Evolutionary conservation across 495 filamentous ascomycete species (phyloP).

Genomic region (Cudoniella acicularis): DNA sequence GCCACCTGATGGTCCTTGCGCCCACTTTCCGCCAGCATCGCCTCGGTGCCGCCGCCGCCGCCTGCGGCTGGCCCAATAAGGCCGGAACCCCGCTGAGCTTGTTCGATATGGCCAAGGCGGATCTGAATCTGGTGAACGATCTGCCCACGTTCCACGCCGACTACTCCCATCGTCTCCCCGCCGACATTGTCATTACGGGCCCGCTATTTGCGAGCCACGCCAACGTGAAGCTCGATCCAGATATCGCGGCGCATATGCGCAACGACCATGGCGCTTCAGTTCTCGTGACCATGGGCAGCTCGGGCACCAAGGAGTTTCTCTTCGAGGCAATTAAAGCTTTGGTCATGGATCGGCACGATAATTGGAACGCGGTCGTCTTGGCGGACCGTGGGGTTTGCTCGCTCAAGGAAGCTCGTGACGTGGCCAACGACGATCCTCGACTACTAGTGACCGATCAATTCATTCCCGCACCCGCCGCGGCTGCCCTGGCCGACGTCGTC

Average conservation of each 20-base stretch:
- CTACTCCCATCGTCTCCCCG: conserved; percentile 7
- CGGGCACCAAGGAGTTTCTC: conserved; percentile 22
- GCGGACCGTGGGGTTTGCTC: conserved; percentile 22
- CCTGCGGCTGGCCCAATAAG: neutral
- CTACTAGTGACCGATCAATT: conserved; percentile 26
- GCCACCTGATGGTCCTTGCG: neutral
- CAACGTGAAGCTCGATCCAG: conserved; percentile 15
- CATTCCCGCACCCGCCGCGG: conserved; percentile 21
- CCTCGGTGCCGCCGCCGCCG: neutral
- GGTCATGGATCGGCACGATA: conserved; percentile 6
- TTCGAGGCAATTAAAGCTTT: conserved; percentile 25
- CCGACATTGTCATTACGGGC: conserved; percentile 22
- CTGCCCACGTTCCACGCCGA: conserved; percentile 23
- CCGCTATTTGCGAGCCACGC: conserved; percentile 19
- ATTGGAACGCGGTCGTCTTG: conserved; percentile 27
- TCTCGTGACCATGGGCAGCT: conserved; percentile 25
- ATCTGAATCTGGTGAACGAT: conserved; percentile 27
- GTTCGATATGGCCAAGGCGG: conserved; percentile 26
- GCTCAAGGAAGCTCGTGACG: conserved; percentile 11
- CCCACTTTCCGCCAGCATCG: conserved; percentile 2
- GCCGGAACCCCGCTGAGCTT: conserved; percentile 6
- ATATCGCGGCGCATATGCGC: conserved; percentile 17
- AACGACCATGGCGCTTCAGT: conserved; percentile 12
- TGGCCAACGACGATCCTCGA: conserved; percentile 15
- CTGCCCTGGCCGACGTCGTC: conserved; percentile 22